Conservation (phyloP, 129 eudicot genomes). For the Escallonia rubra region DNA sequence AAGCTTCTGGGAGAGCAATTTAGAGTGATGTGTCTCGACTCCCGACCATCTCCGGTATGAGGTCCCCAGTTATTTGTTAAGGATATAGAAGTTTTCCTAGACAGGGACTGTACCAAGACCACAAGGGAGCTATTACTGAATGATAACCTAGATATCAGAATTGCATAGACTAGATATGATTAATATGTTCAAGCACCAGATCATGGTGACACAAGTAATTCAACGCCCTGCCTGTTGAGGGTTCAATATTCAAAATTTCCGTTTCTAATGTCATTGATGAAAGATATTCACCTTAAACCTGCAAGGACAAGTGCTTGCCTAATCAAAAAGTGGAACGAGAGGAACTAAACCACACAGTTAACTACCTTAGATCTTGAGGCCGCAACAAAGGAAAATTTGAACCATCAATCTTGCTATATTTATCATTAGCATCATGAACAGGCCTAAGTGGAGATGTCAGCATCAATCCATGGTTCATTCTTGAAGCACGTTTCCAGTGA, state of each 20-base stretch:
- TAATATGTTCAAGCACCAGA: not conserved
- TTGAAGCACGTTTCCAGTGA: conserved; percentile 93
- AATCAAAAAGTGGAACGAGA: conserved; percentile 7
- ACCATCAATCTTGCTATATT: conserved; percentile 38
- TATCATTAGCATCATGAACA: conserved; percentile 46
- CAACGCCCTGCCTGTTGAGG: not conserved
- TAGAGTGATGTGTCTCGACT: no score
- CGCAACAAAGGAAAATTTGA: conserved; percentile 66
- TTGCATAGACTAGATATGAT: no score
- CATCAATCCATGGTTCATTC: conserved; percentile 71
- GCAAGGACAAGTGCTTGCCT: conserved; percentile 16
- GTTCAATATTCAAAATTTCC: conserved; percentile 26
- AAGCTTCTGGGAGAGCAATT: no score
- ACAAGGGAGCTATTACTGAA: not conserved
- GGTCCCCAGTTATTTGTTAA: no score
- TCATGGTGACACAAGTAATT: not conserved
- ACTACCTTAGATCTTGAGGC: conserved; percentile 85
- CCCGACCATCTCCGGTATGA: no score
- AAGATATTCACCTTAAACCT: conserved; percentile 27
- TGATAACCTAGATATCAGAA: not conserved
- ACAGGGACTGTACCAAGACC: not conserved
- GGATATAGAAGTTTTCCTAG: no score
- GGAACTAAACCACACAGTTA: not conserved
- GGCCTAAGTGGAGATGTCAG: conserved; percentile 84
- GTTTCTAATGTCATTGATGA: conserved; percentile 51